phyloP scores from a whole-genome alignment of 305 asterid species.

The Andrographis paniculata region DNA sequence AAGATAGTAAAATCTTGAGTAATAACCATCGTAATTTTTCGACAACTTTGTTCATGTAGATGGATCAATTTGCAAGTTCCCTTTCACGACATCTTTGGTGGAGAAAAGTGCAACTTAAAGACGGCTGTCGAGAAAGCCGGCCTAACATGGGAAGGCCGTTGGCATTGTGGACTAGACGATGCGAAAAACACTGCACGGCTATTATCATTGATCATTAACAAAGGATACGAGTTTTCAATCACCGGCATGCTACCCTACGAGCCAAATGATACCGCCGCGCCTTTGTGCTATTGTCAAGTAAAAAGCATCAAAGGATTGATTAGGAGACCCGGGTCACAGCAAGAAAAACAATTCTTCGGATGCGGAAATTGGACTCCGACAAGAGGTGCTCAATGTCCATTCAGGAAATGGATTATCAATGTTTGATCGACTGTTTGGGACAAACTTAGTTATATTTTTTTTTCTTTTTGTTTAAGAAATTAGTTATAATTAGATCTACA shows the following conservation, averaged over 20 bases:
- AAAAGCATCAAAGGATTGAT: constrained; percentile 53
- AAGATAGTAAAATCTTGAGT: too few species aligned
- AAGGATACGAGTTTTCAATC: constrained; percentile 60
- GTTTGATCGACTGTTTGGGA: too few species aligned
- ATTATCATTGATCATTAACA: constrained; percentile 51
- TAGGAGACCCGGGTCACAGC: constrained; percentile 70
- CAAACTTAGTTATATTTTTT: too few species aligned
- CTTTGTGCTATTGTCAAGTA: constrained; percentile 68
- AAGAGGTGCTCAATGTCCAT: constrained; percentile 76
- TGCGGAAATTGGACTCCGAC: constrained; percentile 85
- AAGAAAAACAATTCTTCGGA: constrained; percentile 66
- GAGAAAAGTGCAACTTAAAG: constrained; percentile 62
- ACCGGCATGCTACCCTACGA: constrained; percentile 50
- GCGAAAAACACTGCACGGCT: constrained; percentile 84
- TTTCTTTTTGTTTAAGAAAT: too few species aligned
- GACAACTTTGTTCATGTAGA: constrained; percentile 27
- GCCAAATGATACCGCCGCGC: constrained; percentile 30
- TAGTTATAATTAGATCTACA: too few species aligned
- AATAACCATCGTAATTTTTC: too few species aligned
- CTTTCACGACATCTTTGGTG: constrained; percentile 65
- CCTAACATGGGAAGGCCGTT: constrained; percentile 78
- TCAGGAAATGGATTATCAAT: too few species aligned
- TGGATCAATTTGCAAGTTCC: constrained; percentile 90
- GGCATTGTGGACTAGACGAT: constrained; percentile 89
- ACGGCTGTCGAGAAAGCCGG: constrained; percentile 84